Percentiles rank a stretch among this genome's conserved stretches.
Conservation (phyloP, 2,329 filamentous ascomycete genomes). For the Coniochaeta ligniaria region DNA sequence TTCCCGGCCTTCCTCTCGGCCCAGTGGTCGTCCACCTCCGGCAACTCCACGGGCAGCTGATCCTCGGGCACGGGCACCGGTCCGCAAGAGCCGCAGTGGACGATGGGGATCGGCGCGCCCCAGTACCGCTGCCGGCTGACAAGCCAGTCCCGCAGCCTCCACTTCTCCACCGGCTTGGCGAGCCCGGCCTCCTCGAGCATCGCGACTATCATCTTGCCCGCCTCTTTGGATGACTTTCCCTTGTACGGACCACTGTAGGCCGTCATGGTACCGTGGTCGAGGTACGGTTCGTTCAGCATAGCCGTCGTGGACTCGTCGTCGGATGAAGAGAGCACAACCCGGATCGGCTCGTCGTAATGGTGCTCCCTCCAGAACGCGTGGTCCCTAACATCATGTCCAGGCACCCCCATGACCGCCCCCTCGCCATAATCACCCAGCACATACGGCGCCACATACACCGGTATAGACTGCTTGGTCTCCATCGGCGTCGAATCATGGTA, state of each 20-base stretch:
- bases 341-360: conserved; percentile 49
- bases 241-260: conserved; percentile 57
- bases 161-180: conserved; percentile 61
- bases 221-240: conserved; percentile 56
- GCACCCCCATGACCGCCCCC: conserved; percentile 87
- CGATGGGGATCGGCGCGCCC: conserved; percentile 83
- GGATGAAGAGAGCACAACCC: conserved; percentile 52
- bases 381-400: conserved; percentile 75
- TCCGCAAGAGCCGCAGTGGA: conserved; percentile 74
- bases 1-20: conserved; percentile 65
- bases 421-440: conserved; percentile 81
- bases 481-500: conserved; percentile 43
- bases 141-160: conserved; percentile 82
- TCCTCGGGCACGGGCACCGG: conserved; percentile 69
- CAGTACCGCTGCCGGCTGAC: conserved; percentile 90
- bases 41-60: conserved; percentile 70
- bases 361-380: conserved; percentile 75
- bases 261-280: conserved; percentile 62
- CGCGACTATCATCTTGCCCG: conserved; percentile 51
- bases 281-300: conserved; percentile 46
- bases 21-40: conserved; percentile 62
- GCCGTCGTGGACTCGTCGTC: conserved; percentile 38
- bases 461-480: conserved; percentile 50
- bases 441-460: conserved; percentile 77
- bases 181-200: conserved; percentile 46